Evolutionary conservation across 2,329 filamentous ascomycete species (phyloP), one percentile per base, ranked within the genome.

Genomic region (Atkinsonella hypoxylon): DNA sequence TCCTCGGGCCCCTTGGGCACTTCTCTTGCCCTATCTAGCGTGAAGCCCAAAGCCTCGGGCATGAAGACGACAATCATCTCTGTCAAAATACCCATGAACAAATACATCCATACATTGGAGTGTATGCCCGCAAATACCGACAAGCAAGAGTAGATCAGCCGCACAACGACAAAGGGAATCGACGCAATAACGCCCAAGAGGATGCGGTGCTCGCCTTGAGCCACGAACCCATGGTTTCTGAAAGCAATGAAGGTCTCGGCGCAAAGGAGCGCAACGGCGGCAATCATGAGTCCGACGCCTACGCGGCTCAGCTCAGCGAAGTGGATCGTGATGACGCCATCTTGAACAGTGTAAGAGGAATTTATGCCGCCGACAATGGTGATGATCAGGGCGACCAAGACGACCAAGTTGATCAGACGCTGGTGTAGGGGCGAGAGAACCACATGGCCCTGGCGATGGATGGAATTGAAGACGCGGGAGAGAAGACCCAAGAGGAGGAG

Each of bases 181-280:
- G 63, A 65, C 26, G 57, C 51, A n/a, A 58, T 47, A 41, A 71
- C 63, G 12, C 64, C 65, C 30, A 76, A 67, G 10, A 82, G 64
- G 40, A 82, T 72, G 15, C 75, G 72, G 54, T 74, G 73, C 60
- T 81, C 78, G n/a, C 78, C 68, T 53, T 77, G 60, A 38, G 68
- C 69, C 18, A 70, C 56, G 40, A 58, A 61, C 50, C 65, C 61
- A 38, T 67, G 67, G 56, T 69, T 70, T 36, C 68, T 61, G 17
- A 70, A 50, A 20, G 63, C 62, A n/a, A 76, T 49, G 26, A 72
- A 42, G 4, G 66, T 60, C 54, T 70, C 53, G 51, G 73, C 62
- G 54, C 73, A 59, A 8, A 68, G 57, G 47, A 74, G 59, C 40
- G 69, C 71, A 11, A 69, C 50, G 22, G 74, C 59, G 51, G 70